Percentiles rank a stretch among this genome's conserved stretches.
These are phyloP conservation scores for Malus hybrid DNA, from an alignment of 331 rosid species.

Conservation along the genomic window DNA sequence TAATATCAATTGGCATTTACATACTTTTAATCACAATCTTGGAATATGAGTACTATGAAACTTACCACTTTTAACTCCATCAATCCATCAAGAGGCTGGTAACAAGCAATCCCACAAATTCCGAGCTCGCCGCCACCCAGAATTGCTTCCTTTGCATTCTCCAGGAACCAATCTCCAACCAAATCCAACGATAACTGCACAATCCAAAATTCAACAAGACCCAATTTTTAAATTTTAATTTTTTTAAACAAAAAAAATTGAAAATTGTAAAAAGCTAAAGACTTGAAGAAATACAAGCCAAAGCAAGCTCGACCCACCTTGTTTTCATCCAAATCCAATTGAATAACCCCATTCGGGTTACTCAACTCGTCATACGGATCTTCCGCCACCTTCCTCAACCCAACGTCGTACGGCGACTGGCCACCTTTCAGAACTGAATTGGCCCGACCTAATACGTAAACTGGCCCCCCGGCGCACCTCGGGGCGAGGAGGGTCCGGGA, in stretches of 20 bases:
- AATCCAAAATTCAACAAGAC: background rate
- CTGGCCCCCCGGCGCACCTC: slow-evolving; percentile 33
- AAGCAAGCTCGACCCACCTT: slow-evolving; percentile 39
- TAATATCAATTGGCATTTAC: background rate
- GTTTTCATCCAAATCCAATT: slow-evolving; percentile 60
- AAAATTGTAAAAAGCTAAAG: background rate
- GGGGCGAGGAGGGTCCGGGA: slow-evolving; percentile 52
- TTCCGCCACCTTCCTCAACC: slow-evolving; percentile 44
- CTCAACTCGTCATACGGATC: slow-evolving; percentile 48
- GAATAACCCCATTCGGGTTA: slow-evolving; percentile 67
- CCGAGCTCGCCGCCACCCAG: slow-evolving; percentile 32
- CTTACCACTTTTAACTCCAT: slow-evolving; percentile 46
- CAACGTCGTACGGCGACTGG: slow-evolving; percentile 46
- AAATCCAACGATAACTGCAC: slow-evolving; percentile 56
- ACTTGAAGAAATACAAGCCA: background rate
- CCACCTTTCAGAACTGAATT: slow-evolving; percentile 27
- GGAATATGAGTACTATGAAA: background rate
- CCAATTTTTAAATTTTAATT: background rate
- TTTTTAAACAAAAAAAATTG: background rate
- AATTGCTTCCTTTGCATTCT: slow-evolving; percentile 39
- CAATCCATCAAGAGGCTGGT: slow-evolving; percentile 46
- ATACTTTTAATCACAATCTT: background rate
- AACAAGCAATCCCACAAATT: slow-evolving; percentile 30
- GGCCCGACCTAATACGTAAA: slow-evolving; percentile 48
- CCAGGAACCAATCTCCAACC: slow-evolving; percentile 57